A percentile compares a stretch with the other conserved stretches of the same genome.
Evolutionary conservation across 495 filamentous ascomycete species (phyloP).

Genomic region (Aspergillus cristatus): DNA sequence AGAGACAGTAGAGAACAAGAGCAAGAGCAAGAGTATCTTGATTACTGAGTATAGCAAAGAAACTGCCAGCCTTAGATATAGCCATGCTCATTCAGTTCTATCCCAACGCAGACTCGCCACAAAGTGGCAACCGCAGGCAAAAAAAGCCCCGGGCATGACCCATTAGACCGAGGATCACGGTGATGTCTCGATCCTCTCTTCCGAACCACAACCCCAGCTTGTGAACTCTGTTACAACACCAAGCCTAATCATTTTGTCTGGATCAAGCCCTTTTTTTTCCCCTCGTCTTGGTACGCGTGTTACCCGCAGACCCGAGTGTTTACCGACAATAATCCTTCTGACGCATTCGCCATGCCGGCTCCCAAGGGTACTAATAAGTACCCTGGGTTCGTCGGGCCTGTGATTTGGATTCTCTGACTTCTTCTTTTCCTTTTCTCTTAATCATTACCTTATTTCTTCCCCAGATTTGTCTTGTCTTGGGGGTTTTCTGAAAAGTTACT

Average conservation of each 20-base stretch:
- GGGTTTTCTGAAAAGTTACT: too few species aligned
- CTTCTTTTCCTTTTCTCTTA: slow-evolving; percentile 14
- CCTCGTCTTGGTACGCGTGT: slow-evolving; percentile 17
- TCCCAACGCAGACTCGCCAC: too few species aligned
- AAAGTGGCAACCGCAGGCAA: too few species aligned
- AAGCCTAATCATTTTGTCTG: slow-evolving; percentile 3
- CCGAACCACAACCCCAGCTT: slow-evolving; percentile 24
- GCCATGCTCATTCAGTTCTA: too few species aligned
- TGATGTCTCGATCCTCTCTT: slow-evolving; percentile 31
- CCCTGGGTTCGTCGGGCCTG: slow-evolving; percentile 27
- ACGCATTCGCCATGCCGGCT: slow-evolving; percentile 21
- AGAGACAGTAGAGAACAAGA: too few species aligned
- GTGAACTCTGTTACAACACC: slow-evolving; percentile 11
- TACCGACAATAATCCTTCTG: slow-evolving; percentile 28
- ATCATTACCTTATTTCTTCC: slow-evolving; percentile 1
- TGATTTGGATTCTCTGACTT: slow-evolving; percentile 17
- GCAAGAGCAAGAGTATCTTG: too few species aligned
- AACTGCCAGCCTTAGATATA: too few species aligned
- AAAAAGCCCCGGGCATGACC: slow-evolving; percentile 5
- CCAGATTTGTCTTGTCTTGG: slow-evolving; percentile 4
- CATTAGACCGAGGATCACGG: slow-evolving; percentile 38
- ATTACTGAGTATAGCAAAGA: too few species aligned
- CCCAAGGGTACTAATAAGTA: slow-evolving; percentile 23
- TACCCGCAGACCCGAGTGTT: slow-evolving; percentile 40
- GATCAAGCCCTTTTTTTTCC: slow-evolving; percentile 12